Evolutionary conservation across 306 rosid genomes (phyloP), one percentile per base, ranked within the genome.

Genomic region (Trifolium pratense): DNA sequence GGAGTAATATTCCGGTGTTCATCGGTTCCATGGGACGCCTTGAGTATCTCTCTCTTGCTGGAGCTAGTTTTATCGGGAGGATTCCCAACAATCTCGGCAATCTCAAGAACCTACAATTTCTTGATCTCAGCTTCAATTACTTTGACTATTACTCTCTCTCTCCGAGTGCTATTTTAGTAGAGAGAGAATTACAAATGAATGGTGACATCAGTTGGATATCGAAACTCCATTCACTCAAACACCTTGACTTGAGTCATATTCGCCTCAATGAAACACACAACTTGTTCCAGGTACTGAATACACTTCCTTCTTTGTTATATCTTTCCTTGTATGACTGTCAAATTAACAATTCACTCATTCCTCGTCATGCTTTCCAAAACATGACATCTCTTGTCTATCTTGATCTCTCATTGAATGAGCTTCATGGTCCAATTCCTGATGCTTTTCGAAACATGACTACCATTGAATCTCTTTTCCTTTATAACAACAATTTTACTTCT

Each of bases 181-280:
- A n/a, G n/a, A n/a, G n/a, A n/a, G n/a, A n/a, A n/a, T 21, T 53
- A n/a, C 5, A 48, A 14, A 10, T 0, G 18, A 18, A 40, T 17
- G 34, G 55, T 2, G 69, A 39, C 17, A 5, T 23, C 43, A 67
- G 6, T 6, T 84, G 81, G 83, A 36, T 70, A 0, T 65, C 84
- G 8, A 1, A 14, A 20, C 80, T 80, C 56, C 14, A 16, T 0
- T 73, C 68, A 36, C 36, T 80, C n/a, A 31, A 69, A 49, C 12
- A 10, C 18, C 75, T 84, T 39, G 59, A 77, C 63, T 13, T 77
- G 80, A 17, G 60, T 10, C 0, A 0, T 0, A 18, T 53, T 15
- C 1, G 5, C 4, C 25, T 83, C 7, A 17, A 3, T 0, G 51
- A 40, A 14, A 36, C 66, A 4, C 61, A 12, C 9, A 64, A 76